Percentiles rank a stretch among this genome's conserved stretches.
These are phyloP conservation scores for Amaranthus tricolor DNA, from an alignment of 179 eudicot species.

Conservation along the genomic window DNA sequence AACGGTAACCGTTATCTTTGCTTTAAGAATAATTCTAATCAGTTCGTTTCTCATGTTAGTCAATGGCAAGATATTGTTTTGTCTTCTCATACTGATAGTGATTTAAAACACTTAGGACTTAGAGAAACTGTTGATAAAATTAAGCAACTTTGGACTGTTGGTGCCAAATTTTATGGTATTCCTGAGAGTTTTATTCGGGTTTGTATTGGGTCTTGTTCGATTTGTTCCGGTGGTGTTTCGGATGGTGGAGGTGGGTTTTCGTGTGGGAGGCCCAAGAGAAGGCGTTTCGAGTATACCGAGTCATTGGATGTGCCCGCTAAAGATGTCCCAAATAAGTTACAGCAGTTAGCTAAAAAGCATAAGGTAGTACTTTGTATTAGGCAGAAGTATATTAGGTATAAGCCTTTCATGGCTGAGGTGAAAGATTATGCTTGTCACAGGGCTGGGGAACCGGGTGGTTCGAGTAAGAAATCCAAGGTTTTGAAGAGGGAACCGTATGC, in stretches of 20 bases:
- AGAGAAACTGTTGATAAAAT: slow-evolving; percentile 80
- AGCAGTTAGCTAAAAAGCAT: slow-evolving; percentile 72
- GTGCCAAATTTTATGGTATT: slow-evolving; percentile 92
- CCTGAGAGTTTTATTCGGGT: slow-evolving; percentile 88
- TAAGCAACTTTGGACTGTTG: slow-evolving; percentile 90
- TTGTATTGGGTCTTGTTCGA: slow-evolving; percentile 58
- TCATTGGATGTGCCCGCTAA: slow-evolving; percentile 82
- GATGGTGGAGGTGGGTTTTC: slow-evolving; percentile 24
- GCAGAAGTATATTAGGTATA: slow-evolving; percentile 93
- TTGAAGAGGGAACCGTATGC: slow-evolving; percentile 91
- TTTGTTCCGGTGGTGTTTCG: slow-evolving; percentile 44
- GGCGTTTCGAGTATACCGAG: slow-evolving; percentile 90
- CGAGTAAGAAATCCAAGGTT: slow-evolving; percentile 59
- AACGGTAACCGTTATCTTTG: slow-evolving; percentile 57
- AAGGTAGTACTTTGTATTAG: slow-evolving; percentile 91
- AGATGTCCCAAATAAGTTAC: slow-evolving; percentile 66
- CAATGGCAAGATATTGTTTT: slow-evolving; percentile 92
- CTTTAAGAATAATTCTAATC: slow-evolving; percentile 71
- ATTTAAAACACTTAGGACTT: slow-evolving; percentile 67
- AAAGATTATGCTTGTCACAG: slow-evolving; percentile 96
- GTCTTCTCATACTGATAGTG: slow-evolving; percentile 57
- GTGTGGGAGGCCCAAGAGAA: slow-evolving; percentile 51
- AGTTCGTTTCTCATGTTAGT: slow-evolving; percentile 69
- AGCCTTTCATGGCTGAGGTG: slow-evolving; percentile 98
- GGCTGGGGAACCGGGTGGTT: slow-evolving; percentile 82